These are phyloP conservation scores for Trypanosoma boissoni DNA, from an alignment of 208 protist genomes.

Conservation along the genomic window DNA sequence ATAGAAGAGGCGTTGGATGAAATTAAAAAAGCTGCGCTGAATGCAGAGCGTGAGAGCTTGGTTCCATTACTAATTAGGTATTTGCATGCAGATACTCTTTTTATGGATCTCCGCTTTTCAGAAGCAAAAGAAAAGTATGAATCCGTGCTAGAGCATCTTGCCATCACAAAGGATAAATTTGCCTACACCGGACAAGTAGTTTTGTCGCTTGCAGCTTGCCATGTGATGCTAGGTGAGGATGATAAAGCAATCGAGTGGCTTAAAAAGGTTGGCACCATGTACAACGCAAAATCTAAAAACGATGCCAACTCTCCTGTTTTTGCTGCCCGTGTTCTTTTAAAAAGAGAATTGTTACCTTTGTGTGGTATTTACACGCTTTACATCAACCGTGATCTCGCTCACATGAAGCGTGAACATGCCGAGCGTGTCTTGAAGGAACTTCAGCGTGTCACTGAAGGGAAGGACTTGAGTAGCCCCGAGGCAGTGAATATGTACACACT, in stretches of 20 bases:
- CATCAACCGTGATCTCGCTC: conserved; percentile 88
- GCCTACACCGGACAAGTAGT: conserved; percentile 88
- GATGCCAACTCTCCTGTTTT: conserved; percentile 89
- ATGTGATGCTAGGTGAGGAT: conserved; percentile 78
- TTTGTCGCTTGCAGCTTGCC: conserved; percentile 75
- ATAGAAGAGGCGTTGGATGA: conserved; percentile 58
- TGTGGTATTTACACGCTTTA: conserved; percentile 88
- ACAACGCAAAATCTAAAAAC: conserved; percentile 89
- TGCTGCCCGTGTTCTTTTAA: conserved; percentile 64
- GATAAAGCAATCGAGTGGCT: conserved; percentile 64
- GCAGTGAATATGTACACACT: conserved; percentile 80
- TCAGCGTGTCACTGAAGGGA: conserved; percentile 50
- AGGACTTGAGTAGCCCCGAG: conserved; percentile 69
- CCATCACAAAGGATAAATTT: conserved; percentile 72
- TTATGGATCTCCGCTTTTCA: conserved; percentile 87
- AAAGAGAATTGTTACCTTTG: conserved; percentile 69
- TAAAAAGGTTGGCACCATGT: conserved; percentile 80
- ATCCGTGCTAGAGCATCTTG: conserved; percentile 61
- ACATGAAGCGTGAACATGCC: conserved; percentile 86
- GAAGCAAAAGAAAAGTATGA: conserved; percentile 63
- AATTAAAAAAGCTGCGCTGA: conserved; percentile 71
- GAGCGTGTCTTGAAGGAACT: conserved; percentile 64
- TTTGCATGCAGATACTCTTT: conserved; percentile 88
- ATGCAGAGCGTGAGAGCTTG: conserved; percentile 66
- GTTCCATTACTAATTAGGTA: conserved; percentile 85